Conservation (phyloP, 2,329 filamentous ascomycete genomes). For the Chaetomiaceae sp. region DNA sequence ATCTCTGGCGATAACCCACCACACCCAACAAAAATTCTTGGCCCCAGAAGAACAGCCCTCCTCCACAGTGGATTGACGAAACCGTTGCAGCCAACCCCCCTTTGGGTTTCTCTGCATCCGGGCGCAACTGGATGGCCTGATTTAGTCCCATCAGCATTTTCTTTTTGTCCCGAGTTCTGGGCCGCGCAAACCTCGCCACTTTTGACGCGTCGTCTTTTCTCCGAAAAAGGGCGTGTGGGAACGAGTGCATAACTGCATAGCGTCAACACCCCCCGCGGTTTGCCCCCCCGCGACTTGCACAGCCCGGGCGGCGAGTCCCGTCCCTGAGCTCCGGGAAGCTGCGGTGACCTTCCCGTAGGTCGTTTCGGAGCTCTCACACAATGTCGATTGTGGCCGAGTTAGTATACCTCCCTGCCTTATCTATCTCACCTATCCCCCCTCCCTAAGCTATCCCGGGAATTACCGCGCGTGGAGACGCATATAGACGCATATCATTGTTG, state of each 20-base stretch:
- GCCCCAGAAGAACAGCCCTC: constrained; percentile 9
- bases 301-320: neutral
- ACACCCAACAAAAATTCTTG: constrained; percentile 13
- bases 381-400: constrained; percentile 47
- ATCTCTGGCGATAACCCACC: constrained; percentile 20
- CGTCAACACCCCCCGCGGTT: no score
- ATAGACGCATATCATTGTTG: constrained; percentile 11
- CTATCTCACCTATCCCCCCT: no score
- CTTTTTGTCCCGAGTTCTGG: neutral
- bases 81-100: neutral
- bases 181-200: constrained; percentile 22
- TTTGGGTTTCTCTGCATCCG: constrained; percentile 23
- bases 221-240: neutral
- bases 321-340: constrained; percentile 12
- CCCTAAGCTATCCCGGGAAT: neutral
- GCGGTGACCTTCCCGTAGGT: constrained; percentile 5
- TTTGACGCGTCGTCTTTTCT: constrained; percentile 22
- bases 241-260: no score
- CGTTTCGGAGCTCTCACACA: constrained; percentile 18
- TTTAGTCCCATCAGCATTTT: constrained; percentile 6
- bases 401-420: no score
- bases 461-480: neutral
- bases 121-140: constrained; percentile 25
- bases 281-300: neutral
- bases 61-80: constrained; percentile 10